Evolutionary conservation across 306 rosid species (phyloP).

Genomic region (Astragalus glycyphyllos): DNA sequence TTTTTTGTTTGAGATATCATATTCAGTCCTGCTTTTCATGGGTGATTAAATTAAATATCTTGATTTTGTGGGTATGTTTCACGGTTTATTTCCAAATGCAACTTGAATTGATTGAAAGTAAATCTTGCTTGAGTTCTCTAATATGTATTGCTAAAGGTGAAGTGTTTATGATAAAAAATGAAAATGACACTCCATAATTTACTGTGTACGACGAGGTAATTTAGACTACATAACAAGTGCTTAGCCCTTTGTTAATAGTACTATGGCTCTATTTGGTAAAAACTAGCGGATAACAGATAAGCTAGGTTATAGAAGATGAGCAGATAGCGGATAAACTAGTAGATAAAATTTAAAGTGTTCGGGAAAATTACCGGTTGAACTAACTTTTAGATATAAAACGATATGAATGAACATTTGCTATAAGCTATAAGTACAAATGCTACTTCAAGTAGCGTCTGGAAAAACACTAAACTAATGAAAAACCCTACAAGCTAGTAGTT

Average conservation of each 20-base stretch:
- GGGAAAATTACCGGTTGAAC: too few species aligned
- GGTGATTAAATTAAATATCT: slow-evolving; percentile 6
- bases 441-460: too few species aligned
- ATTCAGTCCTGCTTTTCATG: slow-evolving; percentile 14
- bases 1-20: slow-evolving; percentile 19
- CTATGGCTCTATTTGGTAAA: background rate
- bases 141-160: slow-evolving; percentile 18
- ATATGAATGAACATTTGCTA: too few species aligned
- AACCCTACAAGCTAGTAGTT: too few species aligned
- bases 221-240: slow-evolving; percentile 23
- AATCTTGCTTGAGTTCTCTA: slow-evolving; percentile 26
- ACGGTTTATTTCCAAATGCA: slow-evolving; percentile 36
- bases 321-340: too few species aligned
- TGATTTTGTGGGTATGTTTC: slow-evolving; percentile 4
- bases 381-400: too few species aligned
- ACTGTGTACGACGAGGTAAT: background rate
- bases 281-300: too few species aligned
- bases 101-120: slow-evolving; percentile 25
- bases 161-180: slow-evolving; percentile 19
- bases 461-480: too few species aligned
- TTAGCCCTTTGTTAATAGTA: slow-evolving; percentile 22
- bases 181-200: background rate
- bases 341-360: too few species aligned
- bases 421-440: too few species aligned
- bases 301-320: too few species aligned